phyloP scores from a whole-genome alignment of 2,329 filamentous ascomycete genomes.

The Botryosphaeria dothidea region DNA sequence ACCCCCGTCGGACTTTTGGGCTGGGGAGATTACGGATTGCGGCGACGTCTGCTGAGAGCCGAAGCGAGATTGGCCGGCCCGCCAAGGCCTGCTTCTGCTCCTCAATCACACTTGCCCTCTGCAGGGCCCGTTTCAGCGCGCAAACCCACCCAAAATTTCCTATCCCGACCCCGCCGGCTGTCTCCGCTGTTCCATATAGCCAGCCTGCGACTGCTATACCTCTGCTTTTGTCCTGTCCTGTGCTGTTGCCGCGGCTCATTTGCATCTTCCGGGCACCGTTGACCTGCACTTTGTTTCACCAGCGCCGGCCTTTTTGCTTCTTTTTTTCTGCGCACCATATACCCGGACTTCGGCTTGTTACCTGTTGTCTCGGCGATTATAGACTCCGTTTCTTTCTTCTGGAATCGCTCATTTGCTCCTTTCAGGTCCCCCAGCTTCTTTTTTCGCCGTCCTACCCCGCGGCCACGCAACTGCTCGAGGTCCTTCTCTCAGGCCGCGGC shows the following conservation, averaged over 20 bases:
- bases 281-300: neutral
- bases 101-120: conserved; percentile 16
- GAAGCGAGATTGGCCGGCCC: conserved; percentile 19
- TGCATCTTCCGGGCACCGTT: neutral
- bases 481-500: neutral
- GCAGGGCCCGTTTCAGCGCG: conserved; percentile 14
- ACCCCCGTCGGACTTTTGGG: conserved; percentile 13
- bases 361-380: neutral
- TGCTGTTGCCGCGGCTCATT: neutral
- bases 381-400: conserved; percentile 3
- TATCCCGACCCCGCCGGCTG: neutral
- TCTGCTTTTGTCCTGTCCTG: neutral
- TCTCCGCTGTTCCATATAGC: neutral
- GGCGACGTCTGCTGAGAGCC: neutral
- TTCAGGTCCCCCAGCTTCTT: conserved; percentile 4
- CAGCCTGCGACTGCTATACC: neutral
- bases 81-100: conserved; percentile 15
- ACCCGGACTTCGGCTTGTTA: conserved; percentile 15
- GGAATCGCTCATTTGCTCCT: conserved; percentile 1
- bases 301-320: conserved; percentile 1
- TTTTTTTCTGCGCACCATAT: conserved; percentile 5
- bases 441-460: conserved; percentile 4
- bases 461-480: neutral
- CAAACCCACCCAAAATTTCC: conserved; percentile 11
- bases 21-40: conserved; percentile 17